Evolutionary conservation across 768 basidiomycete genomes (phyloP).

Genomic region (Amanita subjunquillea): DNA sequence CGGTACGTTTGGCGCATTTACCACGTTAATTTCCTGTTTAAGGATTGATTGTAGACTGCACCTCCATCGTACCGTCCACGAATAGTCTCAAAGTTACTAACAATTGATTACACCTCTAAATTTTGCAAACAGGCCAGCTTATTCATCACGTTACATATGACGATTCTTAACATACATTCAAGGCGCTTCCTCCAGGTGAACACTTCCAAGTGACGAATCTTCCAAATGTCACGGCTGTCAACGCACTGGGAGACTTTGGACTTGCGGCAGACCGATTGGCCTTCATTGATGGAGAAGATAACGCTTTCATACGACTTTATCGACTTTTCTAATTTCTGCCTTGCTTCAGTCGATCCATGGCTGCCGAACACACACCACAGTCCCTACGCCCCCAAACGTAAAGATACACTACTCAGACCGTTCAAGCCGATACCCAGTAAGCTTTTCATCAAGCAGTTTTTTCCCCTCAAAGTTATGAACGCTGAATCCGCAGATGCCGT

Average conservation of each 20-base stretch:
- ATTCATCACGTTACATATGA: background rate
- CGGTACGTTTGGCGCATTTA: slow-evolving; percentile 27
- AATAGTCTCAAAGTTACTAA: slow-evolving; percentile 73
- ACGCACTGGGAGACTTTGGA: slow-evolving; percentile 74
- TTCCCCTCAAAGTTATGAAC: background rate
- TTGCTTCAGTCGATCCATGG: slow-evolving; percentile 77
- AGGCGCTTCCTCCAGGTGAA: slow-evolving; percentile 75
- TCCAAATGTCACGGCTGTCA: slow-evolving; percentile 80
- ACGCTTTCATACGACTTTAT: slow-evolving; percentile 6
- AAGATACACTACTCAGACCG: slow-evolving; percentile 65
- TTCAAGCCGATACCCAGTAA: slow-evolving; percentile 82
- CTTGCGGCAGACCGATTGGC: slow-evolving; percentile 76
- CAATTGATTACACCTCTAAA: slow-evolving; percentile 28
- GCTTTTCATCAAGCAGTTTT: slow-evolving; percentile 15
- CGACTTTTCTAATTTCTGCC: background rate
- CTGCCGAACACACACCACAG: slow-evolving; percentile 80
- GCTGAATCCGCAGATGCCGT: slow-evolving; percentile 39
- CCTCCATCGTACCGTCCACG: slow-evolving; percentile 64
- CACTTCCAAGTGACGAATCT: slow-evolving; percentile 57
- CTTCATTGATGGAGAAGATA: slow-evolving; percentile 81
- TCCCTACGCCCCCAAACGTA: slow-evolving; percentile 52
- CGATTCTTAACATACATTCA: background rate
- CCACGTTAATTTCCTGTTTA: background rate
- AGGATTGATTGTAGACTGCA: slow-evolving; percentile 40
- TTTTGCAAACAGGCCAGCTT: slow-evolving; percentile 21